phyloP scores from a whole-genome alignment of 208 protist species.

The Trypanosoma scelopori region DNA sequence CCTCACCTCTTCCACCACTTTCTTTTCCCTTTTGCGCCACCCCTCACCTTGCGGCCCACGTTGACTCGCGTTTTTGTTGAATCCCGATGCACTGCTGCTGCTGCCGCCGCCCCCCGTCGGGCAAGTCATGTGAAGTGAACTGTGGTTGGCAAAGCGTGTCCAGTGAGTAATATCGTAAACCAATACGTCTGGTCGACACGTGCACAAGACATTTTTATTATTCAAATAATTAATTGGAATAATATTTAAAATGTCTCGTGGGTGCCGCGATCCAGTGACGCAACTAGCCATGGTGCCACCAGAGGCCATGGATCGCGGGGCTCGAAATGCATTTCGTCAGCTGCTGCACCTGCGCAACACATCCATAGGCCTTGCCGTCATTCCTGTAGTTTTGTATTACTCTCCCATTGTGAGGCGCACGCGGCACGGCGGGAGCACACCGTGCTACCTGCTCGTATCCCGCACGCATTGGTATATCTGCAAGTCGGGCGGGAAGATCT shows the following conservation, averaged over 20 bases:
- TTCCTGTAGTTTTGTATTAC: constrained; percentile 23
- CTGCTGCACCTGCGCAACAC: neutral
- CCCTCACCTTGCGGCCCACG: too few species aligned
- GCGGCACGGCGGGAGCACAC: neutral
- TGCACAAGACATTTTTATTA: constrained; percentile 7
- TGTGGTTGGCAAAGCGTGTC: too few species aligned
- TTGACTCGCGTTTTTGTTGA: too few species aligned
- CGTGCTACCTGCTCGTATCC: constrained; percentile 16
- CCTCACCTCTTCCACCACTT: too few species aligned
- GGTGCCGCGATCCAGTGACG: constrained; percentile 16
- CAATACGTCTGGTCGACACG: too few species aligned
- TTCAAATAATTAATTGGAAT: neutral
- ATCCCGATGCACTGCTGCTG: too few species aligned
- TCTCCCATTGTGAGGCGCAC: constrained; percentile 7
- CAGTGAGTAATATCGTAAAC: too few species aligned
- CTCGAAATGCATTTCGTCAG: constrained; percentile 3
- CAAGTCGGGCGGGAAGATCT: constrained; percentile 7
- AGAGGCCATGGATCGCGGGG: constrained; percentile 9
- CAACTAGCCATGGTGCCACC: constrained; percentile 18
- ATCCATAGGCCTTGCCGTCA: neutral
- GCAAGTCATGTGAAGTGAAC: too few species aligned
- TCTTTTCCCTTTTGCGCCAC: neutral
- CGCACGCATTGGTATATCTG: constrained; percentile 18
- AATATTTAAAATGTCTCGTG: neutral
- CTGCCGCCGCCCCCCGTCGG: too few species aligned